These are phyloP conservation scores for Bullera alba DNA, from an alignment of 768 basidiomycete species.

Conservation along the genomic window DNA sequence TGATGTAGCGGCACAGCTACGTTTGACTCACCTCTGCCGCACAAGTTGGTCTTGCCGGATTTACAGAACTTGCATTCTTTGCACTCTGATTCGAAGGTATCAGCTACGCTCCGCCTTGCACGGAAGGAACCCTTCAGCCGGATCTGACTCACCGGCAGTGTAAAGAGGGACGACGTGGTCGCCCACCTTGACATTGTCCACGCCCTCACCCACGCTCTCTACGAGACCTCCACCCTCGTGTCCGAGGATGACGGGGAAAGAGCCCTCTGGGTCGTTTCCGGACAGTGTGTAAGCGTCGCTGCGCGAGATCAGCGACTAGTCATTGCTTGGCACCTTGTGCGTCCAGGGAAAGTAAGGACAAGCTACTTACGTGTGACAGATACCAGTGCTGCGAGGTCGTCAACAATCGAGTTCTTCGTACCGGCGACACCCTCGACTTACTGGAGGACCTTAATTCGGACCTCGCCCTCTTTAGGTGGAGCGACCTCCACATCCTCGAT, in stretches of 20 bases:
- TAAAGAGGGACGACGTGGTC: constrained; percentile 98
- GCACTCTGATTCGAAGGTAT: constrained; percentile 34
- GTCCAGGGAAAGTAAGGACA: constrained; percentile 3
- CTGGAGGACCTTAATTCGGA: constrained; percentile 83
- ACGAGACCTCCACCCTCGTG: constrained; percentile 65
- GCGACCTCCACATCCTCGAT: constrained; percentile 91
- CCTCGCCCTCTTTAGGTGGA: constrained; percentile 82
- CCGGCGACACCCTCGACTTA: too few species aligned
- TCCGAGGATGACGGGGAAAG: constrained; percentile 87
- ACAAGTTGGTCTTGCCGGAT: constrained; percentile 86
- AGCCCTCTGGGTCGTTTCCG: constrained; percentile 89
- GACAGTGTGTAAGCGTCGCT: constrained; percentile 90
- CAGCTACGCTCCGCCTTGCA: too few species aligned
- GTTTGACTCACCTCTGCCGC: constrained; percentile 64
- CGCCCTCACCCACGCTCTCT: constrained; percentile 93
- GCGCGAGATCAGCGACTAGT: constrained; percentile 6
- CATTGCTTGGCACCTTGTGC: background rate
- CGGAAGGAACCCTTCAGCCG: background rate
- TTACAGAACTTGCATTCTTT: constrained; percentile 96
- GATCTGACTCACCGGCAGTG: constrained; percentile 63
- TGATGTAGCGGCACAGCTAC: too few species aligned
- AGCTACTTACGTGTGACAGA: constrained; percentile 71
- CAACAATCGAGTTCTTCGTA: constrained; percentile 1
- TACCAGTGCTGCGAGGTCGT: constrained; percentile 59
- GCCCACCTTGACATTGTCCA: constrained; percentile 70